A percentile compares a stretch with the other conserved stretches of the same genome.
Evolutionary conservation across 2,329 filamentous ascomycete genomes (phyloP).

Genomic region (Fusarium staphyleae): DNA sequence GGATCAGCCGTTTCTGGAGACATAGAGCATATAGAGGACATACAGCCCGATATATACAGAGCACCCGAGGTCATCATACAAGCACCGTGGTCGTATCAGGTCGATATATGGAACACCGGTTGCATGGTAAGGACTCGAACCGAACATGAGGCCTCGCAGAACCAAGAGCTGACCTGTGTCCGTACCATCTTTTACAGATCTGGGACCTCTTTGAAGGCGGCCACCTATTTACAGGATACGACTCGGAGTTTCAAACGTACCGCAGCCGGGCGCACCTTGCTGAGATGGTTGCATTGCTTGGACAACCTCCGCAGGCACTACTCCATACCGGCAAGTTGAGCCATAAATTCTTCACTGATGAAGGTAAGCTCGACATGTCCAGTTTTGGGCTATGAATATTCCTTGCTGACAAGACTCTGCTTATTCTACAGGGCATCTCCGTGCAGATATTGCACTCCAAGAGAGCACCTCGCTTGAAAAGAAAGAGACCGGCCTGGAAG

Average conservation of each 20-base stretch:
- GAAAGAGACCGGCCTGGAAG: slow-evolving; percentile 48
- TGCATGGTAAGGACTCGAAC: slow-evolving; percentile 52
- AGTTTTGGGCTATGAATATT: slow-evolving; percentile 4
- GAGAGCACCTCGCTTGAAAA: slow-evolving; percentile 44
- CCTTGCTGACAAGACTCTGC: neutral
- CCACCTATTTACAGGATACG: slow-evolving; percentile 52
- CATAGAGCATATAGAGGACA: slow-evolving; percentile 42
- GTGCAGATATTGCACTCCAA: slow-evolving; percentile 30
- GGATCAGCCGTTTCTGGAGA: slow-evolving; percentile 53
- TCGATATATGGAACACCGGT: slow-evolving; percentile 62
- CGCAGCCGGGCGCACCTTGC: slow-evolving; percentile 55
- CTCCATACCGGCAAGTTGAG: slow-evolving; percentile 43
- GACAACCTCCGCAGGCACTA: slow-evolving; percentile 49
- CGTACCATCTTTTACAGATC: slow-evolving; percentile 44
- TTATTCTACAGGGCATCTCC: slow-evolving; percentile 40
- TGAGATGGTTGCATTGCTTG: slow-evolving; percentile 56
- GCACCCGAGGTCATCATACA: slow-evolving; percentile 56
- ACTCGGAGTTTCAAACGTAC: slow-evolving; percentile 50
- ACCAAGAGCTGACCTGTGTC: neutral
- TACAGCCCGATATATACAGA: slow-evolving; percentile 52
- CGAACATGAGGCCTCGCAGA: rapidly evolving
- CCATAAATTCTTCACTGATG: slow-evolving; percentile 49
- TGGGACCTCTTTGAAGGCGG: slow-evolving; percentile 58
- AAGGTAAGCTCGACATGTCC: slow-evolving; percentile 39
- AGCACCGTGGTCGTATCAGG: slow-evolving; percentile 53